A percentile compares a stretch with the other conserved stretches of the same genome.
Evolutionary conservation across 169 alveolate species (phyloP).

Genomic region (Pseudocohnilembus persalinus): DNA sequence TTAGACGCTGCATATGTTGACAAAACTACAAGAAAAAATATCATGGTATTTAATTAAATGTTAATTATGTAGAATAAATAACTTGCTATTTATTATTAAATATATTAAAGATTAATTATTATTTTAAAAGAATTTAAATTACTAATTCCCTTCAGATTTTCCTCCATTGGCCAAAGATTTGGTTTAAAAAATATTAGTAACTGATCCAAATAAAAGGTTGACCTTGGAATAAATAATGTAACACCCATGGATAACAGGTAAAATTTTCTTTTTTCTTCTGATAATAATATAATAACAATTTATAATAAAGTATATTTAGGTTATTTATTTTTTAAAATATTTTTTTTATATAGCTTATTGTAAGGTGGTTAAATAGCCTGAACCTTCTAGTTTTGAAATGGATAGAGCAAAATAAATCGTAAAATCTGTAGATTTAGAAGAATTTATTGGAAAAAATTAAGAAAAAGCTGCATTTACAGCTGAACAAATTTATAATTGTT

Average conservation of each 20-base stretch:
- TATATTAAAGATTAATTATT: no score
- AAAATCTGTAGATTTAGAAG: constrained; percentile 25
- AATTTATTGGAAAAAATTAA: constrained; percentile 12
- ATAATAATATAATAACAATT: no score
- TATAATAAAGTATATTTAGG: background rate
- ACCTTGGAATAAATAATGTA: constrained; percentile 57
- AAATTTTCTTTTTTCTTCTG: no score
- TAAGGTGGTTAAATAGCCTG: constrained; percentile 17
- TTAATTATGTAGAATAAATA: no score
- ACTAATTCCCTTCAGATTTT: constrained; percentile 50
- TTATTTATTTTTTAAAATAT: background rate
- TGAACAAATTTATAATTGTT: constrained; percentile 33
- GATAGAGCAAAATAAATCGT: constrained; percentile 26
- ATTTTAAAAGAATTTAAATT: constrained; percentile 47
- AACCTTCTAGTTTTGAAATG: constrained; percentile 10
- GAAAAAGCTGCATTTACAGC: constrained; percentile 30
- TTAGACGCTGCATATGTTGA: constrained; percentile 51
- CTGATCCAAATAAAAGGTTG: constrained; percentile 64
- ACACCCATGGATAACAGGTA: constrained; percentile 70
- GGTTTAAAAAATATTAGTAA: constrained; percentile 56
- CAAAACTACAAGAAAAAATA: constrained; percentile 37
- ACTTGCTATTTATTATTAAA: no score
- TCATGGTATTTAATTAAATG: background rate
- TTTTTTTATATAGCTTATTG: constrained; percentile 8
- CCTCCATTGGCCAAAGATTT: constrained; percentile 63